A percentile compares a stretch with the other conserved stretches of the same genome.
Conservation (phyloP, 495 filamentous ascomycete genomes). For the Xylaria grammica region DNA sequence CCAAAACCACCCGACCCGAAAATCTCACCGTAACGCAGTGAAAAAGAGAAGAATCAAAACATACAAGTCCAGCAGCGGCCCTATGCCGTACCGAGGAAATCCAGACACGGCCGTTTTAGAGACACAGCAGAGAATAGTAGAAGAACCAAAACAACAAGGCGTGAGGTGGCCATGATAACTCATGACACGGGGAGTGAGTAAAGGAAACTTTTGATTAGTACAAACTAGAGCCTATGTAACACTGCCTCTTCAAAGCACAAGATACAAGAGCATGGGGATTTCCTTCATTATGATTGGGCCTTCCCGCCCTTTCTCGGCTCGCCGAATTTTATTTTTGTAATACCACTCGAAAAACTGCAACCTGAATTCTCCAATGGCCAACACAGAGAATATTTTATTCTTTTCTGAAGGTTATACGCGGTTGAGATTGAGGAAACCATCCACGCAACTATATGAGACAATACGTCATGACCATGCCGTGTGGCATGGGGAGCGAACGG, state of each 20-base stretch:
- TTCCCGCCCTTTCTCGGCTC: conserved; percentile 17
- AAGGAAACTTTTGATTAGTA: conserved; percentile 35
- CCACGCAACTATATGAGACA: conserved; percentile 40
- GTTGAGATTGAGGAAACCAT: conserved; percentile 37
- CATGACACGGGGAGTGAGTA: background rate
- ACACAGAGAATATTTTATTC: conserved; percentile 38
- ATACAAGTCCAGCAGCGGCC: too few relatives aligned
- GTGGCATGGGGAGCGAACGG: conserved; percentile 27
- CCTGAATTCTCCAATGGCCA: conserved; percentile 41
- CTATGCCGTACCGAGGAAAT: too few relatives aligned
- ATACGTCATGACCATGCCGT: conserved; percentile 29
- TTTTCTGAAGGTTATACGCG: conserved; percentile 39
- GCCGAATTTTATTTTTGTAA: conserved; percentile 24
- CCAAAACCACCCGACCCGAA: too few relatives aligned
- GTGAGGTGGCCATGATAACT: background rate
- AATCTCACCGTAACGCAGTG: too few relatives aligned
- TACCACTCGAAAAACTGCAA: conserved; percentile 30
- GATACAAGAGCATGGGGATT: conserved; percentile 29
- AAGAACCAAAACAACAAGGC: too few relatives aligned
- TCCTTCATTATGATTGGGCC: conserved; percentile 17
- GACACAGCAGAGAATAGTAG: background rate
- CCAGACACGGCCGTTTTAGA: background rate
- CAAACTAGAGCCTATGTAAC: conserved; percentile 36
- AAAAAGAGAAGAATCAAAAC: too few relatives aligned
- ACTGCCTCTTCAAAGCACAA: conserved; percentile 31